Conservation (phyloP, 805 yeast genomes). For the Myxozyma neotropica region DNA sequence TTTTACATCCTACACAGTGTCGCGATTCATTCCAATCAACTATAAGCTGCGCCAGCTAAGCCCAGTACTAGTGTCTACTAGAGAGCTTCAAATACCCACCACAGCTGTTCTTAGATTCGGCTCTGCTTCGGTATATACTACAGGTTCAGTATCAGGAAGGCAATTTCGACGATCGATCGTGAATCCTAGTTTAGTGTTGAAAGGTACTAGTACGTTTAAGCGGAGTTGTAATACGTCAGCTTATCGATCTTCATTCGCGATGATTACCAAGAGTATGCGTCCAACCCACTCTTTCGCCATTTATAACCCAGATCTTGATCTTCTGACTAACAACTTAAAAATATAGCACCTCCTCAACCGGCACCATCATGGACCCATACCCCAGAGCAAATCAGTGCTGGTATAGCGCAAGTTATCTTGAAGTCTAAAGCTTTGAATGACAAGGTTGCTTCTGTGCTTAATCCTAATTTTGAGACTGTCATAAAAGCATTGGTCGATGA, state of each 20-base stretch:
- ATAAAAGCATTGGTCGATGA: constrained; percentile 55
- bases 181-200: too few species aligned
- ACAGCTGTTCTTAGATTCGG: too few species aligned
- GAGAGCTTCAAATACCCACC: too few species aligned
- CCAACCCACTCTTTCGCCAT: too few species aligned
- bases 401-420: constrained; percentile 51
- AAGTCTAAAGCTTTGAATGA: constrained; percentile 55
- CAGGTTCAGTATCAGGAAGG: too few species aligned
- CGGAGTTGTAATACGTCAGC: neutral
- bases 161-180: too few species aligned
- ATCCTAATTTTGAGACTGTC: constrained; percentile 61
- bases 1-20: too few species aligned
- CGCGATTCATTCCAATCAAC: too few species aligned
- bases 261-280: constrained; percentile 9
- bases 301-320: neutral
- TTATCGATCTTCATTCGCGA: neutral
- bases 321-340: neutral
- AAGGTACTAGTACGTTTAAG: neutral
- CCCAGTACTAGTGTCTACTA: too few species aligned
- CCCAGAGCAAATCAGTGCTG: constrained; percentile 50
- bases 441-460: constrained; percentile 51
- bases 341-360: constrained; percentile 41
- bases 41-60: too few species aligned
- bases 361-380: constrained; percentile 63
- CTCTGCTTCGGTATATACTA: too few species aligned